phyloP scores from a whole-genome alignment of 139 green algal species.

The Edaphochlamys debaryana region DNA sequence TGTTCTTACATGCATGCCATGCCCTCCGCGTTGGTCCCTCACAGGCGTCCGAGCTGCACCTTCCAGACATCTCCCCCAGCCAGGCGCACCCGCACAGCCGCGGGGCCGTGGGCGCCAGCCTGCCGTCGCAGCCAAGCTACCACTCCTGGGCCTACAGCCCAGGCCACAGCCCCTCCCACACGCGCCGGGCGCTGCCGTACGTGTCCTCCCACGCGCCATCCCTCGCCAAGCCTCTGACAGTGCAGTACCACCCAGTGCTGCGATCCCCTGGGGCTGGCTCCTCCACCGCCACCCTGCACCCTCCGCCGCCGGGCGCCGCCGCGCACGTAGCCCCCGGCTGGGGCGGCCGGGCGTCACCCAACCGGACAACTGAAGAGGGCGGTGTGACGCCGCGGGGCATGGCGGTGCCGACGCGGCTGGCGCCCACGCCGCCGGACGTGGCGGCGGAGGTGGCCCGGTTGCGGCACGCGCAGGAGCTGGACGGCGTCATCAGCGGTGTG shows the following conservation, averaged over 20 bases:
- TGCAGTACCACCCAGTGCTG: slow-evolving; percentile 42
- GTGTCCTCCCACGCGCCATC: slow-evolving; percentile 14
- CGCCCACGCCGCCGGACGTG: slow-evolving; percentile 26
- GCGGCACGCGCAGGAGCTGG: slow-evolving; percentile 24
- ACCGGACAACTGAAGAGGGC: too few relatives aligned
- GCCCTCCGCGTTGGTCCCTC: too few relatives aligned
- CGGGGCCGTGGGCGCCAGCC: not conserved
- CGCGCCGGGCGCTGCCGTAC: slow-evolving; percentile 17
- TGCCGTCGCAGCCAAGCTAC: not conserved
- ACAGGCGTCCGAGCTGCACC: not conserved
- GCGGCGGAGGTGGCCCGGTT: slow-evolving; percentile 30
- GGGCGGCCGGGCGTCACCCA: too few relatives aligned
- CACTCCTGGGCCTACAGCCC: not conserved
- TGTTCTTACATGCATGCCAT: too few relatives aligned
- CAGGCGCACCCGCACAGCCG: not conserved
- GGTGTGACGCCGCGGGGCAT: not conserved
- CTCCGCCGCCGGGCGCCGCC: not conserved
- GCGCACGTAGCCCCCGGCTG: not conserved
- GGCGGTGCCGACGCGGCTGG: not conserved
- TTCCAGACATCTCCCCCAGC: slow-evolving; percentile 17
- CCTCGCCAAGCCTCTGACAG: slow-evolving; percentile 17
- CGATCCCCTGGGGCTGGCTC: not conserved
- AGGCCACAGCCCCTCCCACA: not conserved
- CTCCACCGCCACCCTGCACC: not conserved
- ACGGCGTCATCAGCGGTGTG: slow-evolving; percentile 23